Conservation (phyloP, 1,284 basidiomycete genomes). For the Apiotrichum laibachii region DNA sequence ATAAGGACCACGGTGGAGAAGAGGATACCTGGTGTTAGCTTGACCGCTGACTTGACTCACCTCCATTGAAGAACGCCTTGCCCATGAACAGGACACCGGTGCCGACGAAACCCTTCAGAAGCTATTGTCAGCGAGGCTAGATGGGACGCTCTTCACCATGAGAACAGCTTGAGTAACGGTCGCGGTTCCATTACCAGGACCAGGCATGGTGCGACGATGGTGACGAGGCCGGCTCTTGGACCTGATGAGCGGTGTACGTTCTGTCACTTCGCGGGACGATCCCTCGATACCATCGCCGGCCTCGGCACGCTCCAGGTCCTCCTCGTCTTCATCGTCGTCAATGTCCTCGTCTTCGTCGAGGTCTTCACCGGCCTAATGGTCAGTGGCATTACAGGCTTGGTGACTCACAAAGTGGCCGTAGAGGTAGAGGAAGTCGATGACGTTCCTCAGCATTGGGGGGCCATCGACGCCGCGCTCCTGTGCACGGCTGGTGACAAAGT, state of each 20-base stretch:
- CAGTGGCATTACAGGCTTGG: background rate
- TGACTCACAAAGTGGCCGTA: constrained; percentile 87
- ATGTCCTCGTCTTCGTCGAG: constrained; percentile 77
- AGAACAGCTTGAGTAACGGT: constrained; percentile 82
- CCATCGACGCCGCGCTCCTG: constrained; percentile 64
- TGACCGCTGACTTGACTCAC: constrained; percentile 15
- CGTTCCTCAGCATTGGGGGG: constrained; percentile 70
- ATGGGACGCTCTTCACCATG: constrained; percentile 61
- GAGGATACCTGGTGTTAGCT: constrained; percentile 59
- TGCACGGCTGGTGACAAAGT: constrained; percentile 72
- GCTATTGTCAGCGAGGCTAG: constrained; percentile 51
- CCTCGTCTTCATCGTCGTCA: constrained; percentile 55
- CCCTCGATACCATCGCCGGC: constrained; percentile 8
- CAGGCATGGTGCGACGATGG: constrained; percentile 55
- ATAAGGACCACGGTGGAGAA: constrained; percentile 81
- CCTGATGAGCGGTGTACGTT: constrained; percentile 17
- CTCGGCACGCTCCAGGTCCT: constrained; percentile 7
- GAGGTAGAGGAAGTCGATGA: constrained; percentile 87
- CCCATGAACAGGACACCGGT: constrained; percentile 95
- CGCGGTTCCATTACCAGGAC: constrained; percentile 70
- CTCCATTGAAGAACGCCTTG: constrained; percentile 96
- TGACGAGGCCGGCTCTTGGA: constrained; percentile 55
- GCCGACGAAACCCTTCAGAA: constrained; percentile 93
- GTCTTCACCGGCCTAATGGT: constrained; percentile 79
- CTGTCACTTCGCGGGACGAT: constrained; percentile 6